Evolutionary conservation across 441 rosid genomes (phyloP), one percentile per base, ranked within the genome.

Genomic region (Jatropha podagrica): DNA sequence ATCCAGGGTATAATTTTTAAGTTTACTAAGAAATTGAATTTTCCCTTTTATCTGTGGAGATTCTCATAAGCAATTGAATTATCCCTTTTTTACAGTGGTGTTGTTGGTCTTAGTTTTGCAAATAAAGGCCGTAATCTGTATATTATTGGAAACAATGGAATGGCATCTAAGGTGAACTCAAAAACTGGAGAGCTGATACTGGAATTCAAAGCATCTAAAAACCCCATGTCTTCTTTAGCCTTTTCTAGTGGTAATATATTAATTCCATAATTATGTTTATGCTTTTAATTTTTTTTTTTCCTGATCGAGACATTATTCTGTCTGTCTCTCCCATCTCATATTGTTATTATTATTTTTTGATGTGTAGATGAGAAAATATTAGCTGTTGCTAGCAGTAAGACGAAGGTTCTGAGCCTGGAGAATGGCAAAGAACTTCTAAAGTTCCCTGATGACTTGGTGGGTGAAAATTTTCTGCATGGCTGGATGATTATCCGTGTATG

Each of bases 391-490:
- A 73, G 79, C 62, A 76, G 68, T 68, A 80, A 65, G 76, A 51
- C 81, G 51, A 72, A 71, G 4, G 26, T 85, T 27, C 49, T 82
- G 58, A 76, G 72, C 75, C 61, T 85, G 81, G 85, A 81, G 72
- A 80, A 73, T 67, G 87, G 80, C 55, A 77, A 82, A 69, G 87
- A 85, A 78, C 83, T 85, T 82, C 42, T 84, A 48, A 82, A 84
- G 81, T 80, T 79, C 48, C 71, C 83, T 11, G 75, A 65, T 77
- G 74, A 85, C 72, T 61, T 76, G 65, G 90, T 85, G 40, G 75
- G 83, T 75, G 17, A 20, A 42, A 26, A 61, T 74, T 18, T 66
- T 26, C 44, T 12, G 10, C 14, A 12, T 67, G 6, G 42, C 69
- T 72, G 70, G 70, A 46, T 68, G 59, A 12, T 69, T 74, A 51